A percentile compares a stretch with the other conserved stretches of the same genome.
phyloP scores from a whole-genome alignment of 495 filamentous ascomycete genomes.

The Tuber magnatum region DNA sequence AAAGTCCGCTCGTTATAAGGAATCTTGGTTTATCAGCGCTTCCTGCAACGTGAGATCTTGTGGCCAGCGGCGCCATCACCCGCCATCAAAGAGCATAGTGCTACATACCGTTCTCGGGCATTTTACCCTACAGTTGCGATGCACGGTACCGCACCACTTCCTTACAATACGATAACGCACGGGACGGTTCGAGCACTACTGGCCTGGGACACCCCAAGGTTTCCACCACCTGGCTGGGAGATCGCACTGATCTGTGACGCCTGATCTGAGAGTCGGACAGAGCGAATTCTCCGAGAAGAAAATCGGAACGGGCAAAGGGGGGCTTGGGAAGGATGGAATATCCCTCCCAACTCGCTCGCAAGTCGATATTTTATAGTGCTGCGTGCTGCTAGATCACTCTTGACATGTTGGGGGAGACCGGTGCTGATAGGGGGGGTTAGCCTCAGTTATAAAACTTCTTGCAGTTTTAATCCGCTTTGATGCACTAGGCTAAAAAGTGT shows the following conservation, averaged over 20 bases:
- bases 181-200: not conserved
- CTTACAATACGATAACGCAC: not conserved
- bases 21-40: too few relatives aligned
- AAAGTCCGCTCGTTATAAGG: too few relatives aligned
- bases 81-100: too few relatives aligned
- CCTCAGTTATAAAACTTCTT: too few relatives aligned
- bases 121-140: too few relatives aligned
- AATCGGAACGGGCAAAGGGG: not conserved
- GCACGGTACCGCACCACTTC: too few relatives aligned
- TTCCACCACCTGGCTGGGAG: too few relatives aligned
- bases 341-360: not conserved
- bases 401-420: not conserved
- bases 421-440: not conserved
- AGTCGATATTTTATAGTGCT: not conserved
- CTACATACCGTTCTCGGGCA: too few relatives aligned
- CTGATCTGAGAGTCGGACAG: not conserved
- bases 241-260: not conserved
- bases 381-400: fast-evolving
- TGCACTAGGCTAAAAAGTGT: too few relatives aligned
- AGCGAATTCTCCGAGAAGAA: not conserved
- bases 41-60: too few relatives aligned
- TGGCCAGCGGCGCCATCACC: too few relatives aligned
- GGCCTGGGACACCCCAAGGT: not conserved
- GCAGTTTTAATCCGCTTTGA: too few relatives aligned
- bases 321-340: not conserved